Evolutionary conservation across 345 rosid genomes (phyloP).

Genomic region (Anacardium occidentale): DNA sequence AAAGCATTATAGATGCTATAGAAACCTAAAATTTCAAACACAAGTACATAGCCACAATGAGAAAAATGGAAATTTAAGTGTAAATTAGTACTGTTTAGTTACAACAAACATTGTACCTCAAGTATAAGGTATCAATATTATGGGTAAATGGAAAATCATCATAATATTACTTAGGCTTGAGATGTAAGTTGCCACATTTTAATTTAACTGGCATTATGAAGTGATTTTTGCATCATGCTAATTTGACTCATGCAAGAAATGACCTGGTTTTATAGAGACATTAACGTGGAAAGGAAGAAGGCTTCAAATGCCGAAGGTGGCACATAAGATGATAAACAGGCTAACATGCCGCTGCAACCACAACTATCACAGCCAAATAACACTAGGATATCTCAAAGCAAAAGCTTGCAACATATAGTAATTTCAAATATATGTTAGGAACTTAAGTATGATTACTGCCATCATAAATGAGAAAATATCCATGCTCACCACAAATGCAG

Average conservation of each 20-base stretch:
- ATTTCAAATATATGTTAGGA: not conserved
- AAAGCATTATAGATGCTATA: not conserved
- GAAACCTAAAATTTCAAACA: not conserved
- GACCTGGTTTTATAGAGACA: not conserved
- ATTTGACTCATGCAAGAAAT: not conserved
- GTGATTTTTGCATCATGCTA: not conserved
- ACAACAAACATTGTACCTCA: no score
- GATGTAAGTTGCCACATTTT: not conserved
- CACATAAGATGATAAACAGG: constrained; percentile 5
- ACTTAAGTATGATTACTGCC: not conserved
- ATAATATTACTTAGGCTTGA: not conserved
- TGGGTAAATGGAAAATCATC: not conserved
- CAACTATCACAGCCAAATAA: not conserved
- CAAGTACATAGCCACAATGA: not conserved
- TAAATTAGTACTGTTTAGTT: no score
- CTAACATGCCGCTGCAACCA: not conserved
- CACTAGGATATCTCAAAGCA: not conserved
- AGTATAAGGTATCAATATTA: not conserved
- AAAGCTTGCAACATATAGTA: not conserved
- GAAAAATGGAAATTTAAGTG: not conserved
- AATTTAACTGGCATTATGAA: not conserved
- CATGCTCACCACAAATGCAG: constrained; percentile 78
- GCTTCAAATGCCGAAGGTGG: not conserved
- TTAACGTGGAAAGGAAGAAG: not conserved
- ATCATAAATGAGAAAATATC: not conserved